Evolutionary conservation across 352 stramenopile genomes (phyloP).

Genomic region (Globisporangium perplexum): DNA sequence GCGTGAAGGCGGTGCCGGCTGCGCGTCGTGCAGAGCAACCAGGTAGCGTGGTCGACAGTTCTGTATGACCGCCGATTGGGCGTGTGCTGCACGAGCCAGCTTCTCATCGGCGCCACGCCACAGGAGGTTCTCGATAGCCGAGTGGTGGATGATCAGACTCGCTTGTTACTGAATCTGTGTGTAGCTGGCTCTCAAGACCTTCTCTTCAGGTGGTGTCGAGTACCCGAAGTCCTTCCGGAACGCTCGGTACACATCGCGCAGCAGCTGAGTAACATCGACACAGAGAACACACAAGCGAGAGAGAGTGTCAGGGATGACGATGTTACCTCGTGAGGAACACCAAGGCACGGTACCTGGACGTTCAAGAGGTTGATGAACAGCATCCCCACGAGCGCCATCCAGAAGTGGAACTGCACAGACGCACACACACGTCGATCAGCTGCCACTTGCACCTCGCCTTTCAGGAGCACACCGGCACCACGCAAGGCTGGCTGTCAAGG

Average conservation of each 20-base stretch:
- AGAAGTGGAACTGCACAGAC: conserved; percentile 38
- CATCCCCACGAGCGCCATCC: conserved; percentile 71
- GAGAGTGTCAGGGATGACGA: background rate
- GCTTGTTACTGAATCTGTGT: background rate
- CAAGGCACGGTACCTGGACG: conserved; percentile 36
- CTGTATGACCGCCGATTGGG: background rate
- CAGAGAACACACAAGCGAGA: background rate
- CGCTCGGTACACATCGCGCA: conserved; percentile 43
- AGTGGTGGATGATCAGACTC: too few species aligned
- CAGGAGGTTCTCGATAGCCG: too few species aligned
- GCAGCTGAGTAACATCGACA: conserved; percentile 32
- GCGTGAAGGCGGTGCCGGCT: background rate
- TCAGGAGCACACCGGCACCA: background rate
- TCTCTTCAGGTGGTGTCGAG: background rate
- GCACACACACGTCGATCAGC: background rate
- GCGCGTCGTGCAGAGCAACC: background rate
- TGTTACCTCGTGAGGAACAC: background rate
- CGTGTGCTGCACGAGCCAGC: too few species aligned
- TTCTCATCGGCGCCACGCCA: too few species aligned
- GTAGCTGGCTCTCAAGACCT: background rate
- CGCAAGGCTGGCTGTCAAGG: background rate
- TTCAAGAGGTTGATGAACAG: conserved; percentile 74
- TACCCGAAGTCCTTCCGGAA: conserved; percentile 40
- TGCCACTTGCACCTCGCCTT: background rate
- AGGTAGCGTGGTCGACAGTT: background rate